Evolutionary conservation across 2,329 filamentous ascomycete species (phyloP), one percentile per base, ranked within the genome.

Genomic region (Ascochyta fabae): DNA sequence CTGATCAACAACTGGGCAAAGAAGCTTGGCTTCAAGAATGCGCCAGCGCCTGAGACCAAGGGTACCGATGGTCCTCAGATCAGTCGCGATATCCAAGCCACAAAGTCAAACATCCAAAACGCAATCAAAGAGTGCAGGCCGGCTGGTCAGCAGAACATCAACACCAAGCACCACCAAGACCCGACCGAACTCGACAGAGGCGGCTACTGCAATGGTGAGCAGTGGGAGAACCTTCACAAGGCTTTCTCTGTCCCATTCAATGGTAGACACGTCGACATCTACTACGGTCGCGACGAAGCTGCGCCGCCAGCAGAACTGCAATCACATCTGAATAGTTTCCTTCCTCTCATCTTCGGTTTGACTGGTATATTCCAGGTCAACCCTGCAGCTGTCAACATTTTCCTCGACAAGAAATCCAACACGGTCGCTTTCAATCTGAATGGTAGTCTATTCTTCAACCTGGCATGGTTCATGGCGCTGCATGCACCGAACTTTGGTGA

Each of bases 361-460:
- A 71, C 71, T 1, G 62, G 65, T 2, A 67, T 75, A 27, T 98
- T 96, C 74, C 83, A 85, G 2, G 82, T 98, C 23, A 81, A 85
- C 1, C 80, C 84, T 0, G 80, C 84, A 29, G 86, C 87, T 3
- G 75, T 98, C 53, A 94, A 96, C 72, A 89, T 98, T 46, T 98
- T 94, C 78, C 92, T 92, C 67, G 93, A 97, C 66, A 85, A 88
- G 36, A 77, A 79, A 3, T 90, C 92, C 4, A 86, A 85, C 52
- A 93, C 92, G 0, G 96, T 99, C 60, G 95, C 94, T 0, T 99
- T 99, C 81, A 99, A 99, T 73, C 84, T 85, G 8, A 86, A 83
- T 35, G 93, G 94, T 34, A 91, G 89, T 67, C 85, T 99, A 27
- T 99, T 98, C 79, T 97, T 92, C 81, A 99, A 99, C 71, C 84